phyloP scores from a whole-genome alignment of 192 early-diverging fungal genomes.

The Lunasporangiospora selenospora region DNA sequence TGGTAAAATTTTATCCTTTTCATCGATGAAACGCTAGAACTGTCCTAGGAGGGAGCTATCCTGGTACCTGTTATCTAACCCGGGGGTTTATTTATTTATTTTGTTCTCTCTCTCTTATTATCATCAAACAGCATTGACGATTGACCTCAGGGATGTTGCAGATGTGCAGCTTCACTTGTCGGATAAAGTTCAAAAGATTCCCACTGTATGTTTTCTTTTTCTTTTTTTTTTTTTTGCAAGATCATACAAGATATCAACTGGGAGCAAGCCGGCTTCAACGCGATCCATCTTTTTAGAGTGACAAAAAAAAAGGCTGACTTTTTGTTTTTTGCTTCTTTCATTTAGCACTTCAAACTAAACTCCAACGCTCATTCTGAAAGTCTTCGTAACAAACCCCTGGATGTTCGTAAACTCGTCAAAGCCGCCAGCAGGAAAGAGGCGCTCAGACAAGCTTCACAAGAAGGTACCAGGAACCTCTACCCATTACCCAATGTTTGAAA shows the following conservation, averaged over 20 bases:
- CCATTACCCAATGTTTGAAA: background rate
- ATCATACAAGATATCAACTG: constrained; percentile 8
- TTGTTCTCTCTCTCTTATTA: no score
- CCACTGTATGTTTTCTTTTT: constrained; percentile 46
- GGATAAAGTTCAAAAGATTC: constrained; percentile 57
- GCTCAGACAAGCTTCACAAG: constrained; percentile 12
- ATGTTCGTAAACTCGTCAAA: constrained; percentile 34
- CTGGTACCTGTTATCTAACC: no score
- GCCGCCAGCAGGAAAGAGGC: constrained; percentile 37
- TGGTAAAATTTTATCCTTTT: constrained; percentile 22
- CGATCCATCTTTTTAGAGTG: background rate
- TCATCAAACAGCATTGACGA: constrained; percentile 59
- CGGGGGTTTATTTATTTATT: no score
- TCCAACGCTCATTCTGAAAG: background rate
- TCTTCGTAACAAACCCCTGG: constrained; percentile 15
- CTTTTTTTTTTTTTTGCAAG: background rate
- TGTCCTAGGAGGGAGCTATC: no score
- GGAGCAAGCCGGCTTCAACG: background rate
- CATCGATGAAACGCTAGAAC: no score
- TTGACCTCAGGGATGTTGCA: constrained; percentile 75
- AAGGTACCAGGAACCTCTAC: constrained; percentile 2
- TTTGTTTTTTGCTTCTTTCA: background rate
- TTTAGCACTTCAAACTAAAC: constrained; percentile 28
- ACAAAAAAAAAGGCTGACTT: background rate
- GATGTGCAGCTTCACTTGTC: constrained; percentile 64